phyloP scores from a whole-genome alignment of 1,139 yeast species.

The Lodderomyces elongisporus region DNA sequence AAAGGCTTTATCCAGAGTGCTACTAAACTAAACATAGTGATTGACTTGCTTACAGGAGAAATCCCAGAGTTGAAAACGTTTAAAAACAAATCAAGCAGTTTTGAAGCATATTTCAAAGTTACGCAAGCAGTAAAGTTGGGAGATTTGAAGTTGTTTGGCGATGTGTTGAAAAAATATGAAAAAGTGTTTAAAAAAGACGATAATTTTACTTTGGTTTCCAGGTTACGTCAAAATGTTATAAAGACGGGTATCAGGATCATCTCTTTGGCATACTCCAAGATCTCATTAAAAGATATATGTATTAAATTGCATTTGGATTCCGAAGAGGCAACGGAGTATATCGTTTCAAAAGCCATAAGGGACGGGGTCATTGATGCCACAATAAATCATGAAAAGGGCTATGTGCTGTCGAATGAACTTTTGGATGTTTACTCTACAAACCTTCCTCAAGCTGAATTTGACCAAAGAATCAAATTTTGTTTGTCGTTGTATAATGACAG shows the following conservation, averaged over 20 bases:
- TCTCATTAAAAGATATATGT: slow-evolving; percentile 86
- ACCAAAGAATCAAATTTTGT: slow-evolving; percentile 91
- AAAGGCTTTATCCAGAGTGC: slow-evolving; percentile 88
- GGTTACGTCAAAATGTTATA: slow-evolving; percentile 94
- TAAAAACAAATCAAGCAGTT: slow-evolving; percentile 53
- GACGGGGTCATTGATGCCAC: slow-evolving; percentile 97
- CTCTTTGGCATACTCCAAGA: slow-evolving; percentile 84
- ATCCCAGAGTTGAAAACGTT: slow-evolving; percentile 89
- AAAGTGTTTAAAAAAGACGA: slow-evolving; percentile 66
- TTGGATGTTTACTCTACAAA: slow-evolving; percentile 82
- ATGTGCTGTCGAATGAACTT: slow-evolving; percentile 84
- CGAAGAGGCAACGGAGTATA: slow-evolving; percentile 94
- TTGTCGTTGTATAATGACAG: slow-evolving; percentile 86
- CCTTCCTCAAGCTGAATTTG: slow-evolving; percentile 83
- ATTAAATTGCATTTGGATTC: slow-evolving; percentile 86
- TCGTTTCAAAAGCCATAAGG: slow-evolving; percentile 92
- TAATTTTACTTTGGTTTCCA: slow-evolving; percentile 75
- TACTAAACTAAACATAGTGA: slow-evolving; percentile 79
- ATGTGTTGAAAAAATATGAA: slow-evolving; percentile 65
- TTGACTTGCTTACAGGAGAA: slow-evolving; percentile 94
- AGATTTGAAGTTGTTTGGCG: slow-evolving; percentile 76
- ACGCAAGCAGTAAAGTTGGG: slow-evolving; percentile 92
- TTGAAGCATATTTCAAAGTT: slow-evolving; percentile 79
- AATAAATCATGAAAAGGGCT: slow-evolving; percentile 87
- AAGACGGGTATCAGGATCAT: slow-evolving; percentile 96